Conservation (phyloP, 805 yeast genomes). For the Starmerella scarabaei region DNA sequence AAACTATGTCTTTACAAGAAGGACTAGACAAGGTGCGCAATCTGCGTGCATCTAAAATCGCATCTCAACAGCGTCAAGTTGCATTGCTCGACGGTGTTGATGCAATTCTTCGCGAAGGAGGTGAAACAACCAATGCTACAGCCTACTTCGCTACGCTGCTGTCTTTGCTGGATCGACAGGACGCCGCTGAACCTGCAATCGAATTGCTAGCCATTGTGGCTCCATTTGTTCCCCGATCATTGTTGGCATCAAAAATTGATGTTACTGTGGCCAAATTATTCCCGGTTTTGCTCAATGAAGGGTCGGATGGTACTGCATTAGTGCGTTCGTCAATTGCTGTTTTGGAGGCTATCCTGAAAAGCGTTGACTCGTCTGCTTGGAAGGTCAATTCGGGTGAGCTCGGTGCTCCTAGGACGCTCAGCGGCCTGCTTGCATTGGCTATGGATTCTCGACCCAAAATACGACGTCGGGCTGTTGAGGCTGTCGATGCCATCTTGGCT, state of each 20-base stretch:
- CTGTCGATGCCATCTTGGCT: constrained; percentile 50
- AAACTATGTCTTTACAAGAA: constrained; percentile 15
- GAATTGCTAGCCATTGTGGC: constrained; percentile 71
- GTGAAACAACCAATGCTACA: constrained; percentile 48
- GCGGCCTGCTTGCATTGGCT: constrained; percentile 40
- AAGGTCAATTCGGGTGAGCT: constrained; percentile 18
- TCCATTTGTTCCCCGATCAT: constrained; percentile 55
- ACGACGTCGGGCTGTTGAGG: constrained; percentile 87
- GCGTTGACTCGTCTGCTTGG: constrained; percentile 80
- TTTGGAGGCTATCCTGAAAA: constrained; percentile 60
- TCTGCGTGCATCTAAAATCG: constrained; percentile 17
- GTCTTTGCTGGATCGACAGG: constrained; percentile 66
- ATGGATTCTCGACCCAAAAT: constrained; percentile 89
- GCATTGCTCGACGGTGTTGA: constrained; percentile 79
- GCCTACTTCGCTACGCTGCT: constrained; percentile 69
- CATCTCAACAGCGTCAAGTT: constrained; percentile 37
- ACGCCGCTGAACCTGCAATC: constrained; percentile 60
- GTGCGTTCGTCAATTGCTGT: constrained; percentile 76
- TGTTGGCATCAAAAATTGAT: constrained; percentile 61
- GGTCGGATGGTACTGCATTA: constrained; percentile 64
- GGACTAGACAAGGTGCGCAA: constrained; percentile 13
- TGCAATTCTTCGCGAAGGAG: constrained; percentile 62
- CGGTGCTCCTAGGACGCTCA: constrained; percentile 22
- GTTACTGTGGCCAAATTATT: constrained; percentile 71
- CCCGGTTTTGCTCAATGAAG: constrained; percentile 56